Evolutionary conservation across 805 yeast genomes (phyloP), one percentile per base, ranked within the genome.

Genomic region (Nakazawaea populi): DNA sequence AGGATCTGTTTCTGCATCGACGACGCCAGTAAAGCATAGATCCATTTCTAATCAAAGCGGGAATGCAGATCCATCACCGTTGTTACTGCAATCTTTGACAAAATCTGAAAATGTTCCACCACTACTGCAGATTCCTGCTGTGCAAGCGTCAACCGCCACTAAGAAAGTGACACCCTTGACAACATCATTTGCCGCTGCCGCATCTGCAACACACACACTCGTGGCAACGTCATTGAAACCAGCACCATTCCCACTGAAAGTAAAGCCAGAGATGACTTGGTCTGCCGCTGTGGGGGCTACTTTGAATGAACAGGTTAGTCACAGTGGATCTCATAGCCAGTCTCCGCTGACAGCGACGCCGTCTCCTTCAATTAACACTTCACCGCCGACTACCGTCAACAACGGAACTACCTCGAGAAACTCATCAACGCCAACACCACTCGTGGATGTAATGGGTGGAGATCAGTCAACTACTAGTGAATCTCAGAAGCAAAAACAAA

Each of bases 111-210:
- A 42, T 46, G 40, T 27, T 14, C 29, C 46, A 14, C 34, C 53
- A n/a, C 44, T 50, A 44, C 46, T 44, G 12, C 34, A 44, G 3
- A 34, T 31, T 12, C 8, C 43, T 44, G 12, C 46, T 18, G 34
- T 41, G n/a, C 24, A 44, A 38, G n/a, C 52, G 24, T 30, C 54
- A 31, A 28, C 56, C 7, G 12, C 34, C 9, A 35, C 54, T 2
- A 38, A 46, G 6, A 42, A 55, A 28, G 47, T 49, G 27, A 49
- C 55, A 11, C 54, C 56, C 8, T 38, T 54, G 51, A 34, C 54
- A 6, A 47, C 54, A n/a, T 34, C 63, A 6, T 38, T 52, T 27
- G 55, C 59, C 12, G 53, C 58, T 14, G 55, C 63, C 12, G 58
- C 61, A 7, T 48, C 59, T 27, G 46, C 51, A 7, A 31, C 56